Evolutionary conservation across 1,284 basidiomycete species (phyloP).

Genomic region (Tylopilus sp.): DNA sequence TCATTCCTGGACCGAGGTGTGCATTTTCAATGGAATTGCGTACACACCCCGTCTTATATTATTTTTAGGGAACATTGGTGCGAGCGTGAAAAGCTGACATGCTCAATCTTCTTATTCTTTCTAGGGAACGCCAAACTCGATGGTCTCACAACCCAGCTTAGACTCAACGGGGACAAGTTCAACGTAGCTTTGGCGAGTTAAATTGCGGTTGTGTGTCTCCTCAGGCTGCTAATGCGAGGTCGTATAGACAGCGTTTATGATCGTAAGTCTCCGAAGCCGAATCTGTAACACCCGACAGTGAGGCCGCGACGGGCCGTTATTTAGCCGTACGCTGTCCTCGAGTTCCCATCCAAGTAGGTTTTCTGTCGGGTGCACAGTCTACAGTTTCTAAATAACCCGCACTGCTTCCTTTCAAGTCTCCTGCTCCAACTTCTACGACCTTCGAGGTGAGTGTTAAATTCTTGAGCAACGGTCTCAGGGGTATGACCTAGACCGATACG

Average conservation of each 20-base stretch:
- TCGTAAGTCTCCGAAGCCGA: neutral
- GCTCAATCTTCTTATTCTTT: neutral
- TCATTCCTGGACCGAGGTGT: conserved; percentile 7
- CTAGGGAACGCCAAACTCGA: conserved; percentile 9
- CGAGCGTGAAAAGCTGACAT: neutral
- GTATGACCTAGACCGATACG: neutral
- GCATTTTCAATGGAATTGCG: neutral
- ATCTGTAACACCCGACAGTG: neutral
- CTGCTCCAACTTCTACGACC: neutral
- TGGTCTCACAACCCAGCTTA: conserved; percentile 3
- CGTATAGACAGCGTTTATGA: conserved; percentile 2
- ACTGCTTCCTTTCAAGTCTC: neutral
- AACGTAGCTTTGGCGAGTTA: conserved; percentile 4
- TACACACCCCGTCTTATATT: neutral
- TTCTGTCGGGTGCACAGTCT: neutral
- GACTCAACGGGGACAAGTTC: conserved; percentile 4
- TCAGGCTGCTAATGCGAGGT: neutral
- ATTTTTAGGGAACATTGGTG: conserved; percentile 4
- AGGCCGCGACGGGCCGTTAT: neutral
- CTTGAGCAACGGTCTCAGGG: neutral
- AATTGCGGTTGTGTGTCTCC: neutral
- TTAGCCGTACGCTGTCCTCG: conserved; percentile 2
- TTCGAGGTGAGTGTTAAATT: neutral
- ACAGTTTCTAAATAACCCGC: neutral
- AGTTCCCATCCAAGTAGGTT: conserved; percentile 4